Evolutionary conservation across 345 rosid species (phyloP).

Genomic region (Triadica sebifera): DNA sequence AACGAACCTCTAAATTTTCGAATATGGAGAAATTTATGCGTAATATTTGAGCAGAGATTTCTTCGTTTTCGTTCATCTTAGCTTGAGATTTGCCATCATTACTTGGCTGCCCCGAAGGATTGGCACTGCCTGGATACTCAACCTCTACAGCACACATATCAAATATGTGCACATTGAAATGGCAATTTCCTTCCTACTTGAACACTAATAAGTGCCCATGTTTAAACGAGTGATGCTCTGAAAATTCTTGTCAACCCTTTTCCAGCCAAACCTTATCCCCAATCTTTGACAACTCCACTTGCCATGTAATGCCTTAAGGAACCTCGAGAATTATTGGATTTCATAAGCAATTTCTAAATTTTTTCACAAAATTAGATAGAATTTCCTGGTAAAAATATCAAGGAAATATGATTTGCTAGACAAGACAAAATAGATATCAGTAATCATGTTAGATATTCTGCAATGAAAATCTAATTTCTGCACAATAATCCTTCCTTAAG

Average conservation of each 20-base stretch:
- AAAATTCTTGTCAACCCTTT: background rate
- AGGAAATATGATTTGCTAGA: too few relatives aligned
- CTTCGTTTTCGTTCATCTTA: too few relatives aligned
- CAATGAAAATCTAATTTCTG: too few relatives aligned
- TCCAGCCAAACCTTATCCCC: background rate
- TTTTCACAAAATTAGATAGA: background rate
- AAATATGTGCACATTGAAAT: background rate
- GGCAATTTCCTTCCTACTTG: background rate
- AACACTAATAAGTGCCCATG: background rate
- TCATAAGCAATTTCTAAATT: background rate
- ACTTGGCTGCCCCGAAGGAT: too few relatives aligned
- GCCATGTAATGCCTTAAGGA: background rate
- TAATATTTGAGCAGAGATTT: too few relatives aligned
- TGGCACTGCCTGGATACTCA: too few relatives aligned
- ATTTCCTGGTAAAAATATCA: background rate
- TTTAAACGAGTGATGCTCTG: background rate
- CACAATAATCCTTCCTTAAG: too few relatives aligned
- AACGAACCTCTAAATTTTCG: too few relatives aligned
- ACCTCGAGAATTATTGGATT: background rate
- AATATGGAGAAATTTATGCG: too few relatives aligned
- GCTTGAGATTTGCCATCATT: too few relatives aligned
- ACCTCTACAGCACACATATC: background rate
- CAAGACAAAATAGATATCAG: too few relatives aligned
- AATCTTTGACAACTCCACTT: background rate
- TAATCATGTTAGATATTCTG: too few relatives aligned